phyloP scores from a whole-genome alignment of 306 rosid species.

The Ziziphus jujuba region DNA sequence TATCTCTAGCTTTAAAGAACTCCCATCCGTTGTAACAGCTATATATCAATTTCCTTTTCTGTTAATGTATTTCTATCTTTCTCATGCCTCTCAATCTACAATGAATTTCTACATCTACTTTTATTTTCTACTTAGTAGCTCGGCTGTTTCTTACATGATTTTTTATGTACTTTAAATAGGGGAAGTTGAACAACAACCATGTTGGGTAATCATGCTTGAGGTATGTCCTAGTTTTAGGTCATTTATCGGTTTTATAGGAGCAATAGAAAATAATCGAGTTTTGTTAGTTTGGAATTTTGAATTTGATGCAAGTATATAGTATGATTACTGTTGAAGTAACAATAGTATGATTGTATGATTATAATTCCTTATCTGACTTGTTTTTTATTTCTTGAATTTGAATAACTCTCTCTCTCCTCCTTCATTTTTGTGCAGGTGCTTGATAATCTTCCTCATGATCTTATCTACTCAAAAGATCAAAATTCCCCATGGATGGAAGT shows the following conservation, averaged over 20 bases:
- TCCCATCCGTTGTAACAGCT: not conserved
- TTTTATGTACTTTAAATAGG: conserved; percentile 46
- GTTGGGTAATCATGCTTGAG: conserved; percentile 99
- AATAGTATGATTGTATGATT: not conserved
- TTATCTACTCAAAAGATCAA: conserved; percentile 78
- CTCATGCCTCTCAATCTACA: not conserved
- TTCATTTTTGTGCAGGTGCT: conserved; percentile 64
- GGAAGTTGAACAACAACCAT: conserved; percentile 71
- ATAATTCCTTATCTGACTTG: not conserved
- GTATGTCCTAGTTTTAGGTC: conserved; percentile 40
- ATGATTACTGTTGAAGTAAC: not conserved
- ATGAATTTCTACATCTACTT: not conserved
- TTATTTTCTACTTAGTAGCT: conserved; percentile 23
- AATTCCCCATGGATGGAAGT: conserved; percentile 91
- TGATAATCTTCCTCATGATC: conserved; percentile 98
- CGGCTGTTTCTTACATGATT: conserved; percentile 7
- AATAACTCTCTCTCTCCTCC: not conserved
- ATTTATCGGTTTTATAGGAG: not conserved
- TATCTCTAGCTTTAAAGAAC: not conserved
- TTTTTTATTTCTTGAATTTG: not conserved
- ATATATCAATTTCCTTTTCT: not conserved
- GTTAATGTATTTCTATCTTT: not conserved
- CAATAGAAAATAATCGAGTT: not conserved
- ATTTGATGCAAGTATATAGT: not conserved
- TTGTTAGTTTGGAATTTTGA: not conserved